These are phyloP conservation scores for Suillus occidentalis DNA, from an alignment of 768 basidiomycete species.

Conservation along the genomic window DNA sequence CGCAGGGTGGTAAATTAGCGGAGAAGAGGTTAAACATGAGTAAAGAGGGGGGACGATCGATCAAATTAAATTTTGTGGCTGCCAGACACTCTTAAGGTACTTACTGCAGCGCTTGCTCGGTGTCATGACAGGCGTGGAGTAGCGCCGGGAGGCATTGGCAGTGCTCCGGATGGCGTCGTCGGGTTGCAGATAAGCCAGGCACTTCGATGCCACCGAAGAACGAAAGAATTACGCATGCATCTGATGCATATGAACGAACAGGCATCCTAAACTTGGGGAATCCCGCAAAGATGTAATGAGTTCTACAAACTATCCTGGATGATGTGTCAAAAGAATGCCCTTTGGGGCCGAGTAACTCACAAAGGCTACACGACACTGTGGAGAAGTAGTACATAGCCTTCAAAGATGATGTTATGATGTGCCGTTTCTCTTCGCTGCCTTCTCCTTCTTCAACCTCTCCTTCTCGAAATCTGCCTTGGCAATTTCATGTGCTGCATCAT, in stretches of 20 bases:
- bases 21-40: no score
- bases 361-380: constrained; percentile 2
- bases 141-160: not conserved
- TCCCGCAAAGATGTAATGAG: not conserved
- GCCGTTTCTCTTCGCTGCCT: constrained; percentile 35
- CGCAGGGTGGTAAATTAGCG: no score
- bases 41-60: no score
- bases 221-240: not conserved
- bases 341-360: constrained; percentile 1
- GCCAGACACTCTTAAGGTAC: not conserved
- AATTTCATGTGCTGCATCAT: constrained; percentile 80
- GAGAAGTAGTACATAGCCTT: not conserved
- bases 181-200: not conserved
- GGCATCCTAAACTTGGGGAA: not conserved
- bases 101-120: not conserved
- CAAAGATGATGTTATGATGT: constrained; percentile 21
- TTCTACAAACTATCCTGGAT: not conserved
- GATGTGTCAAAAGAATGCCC: not conserved
- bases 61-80: not conserved
- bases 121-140: not conserved
- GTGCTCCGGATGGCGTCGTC: not conserved
- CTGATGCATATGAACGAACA: not conserved
- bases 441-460: constrained; percentile 58
- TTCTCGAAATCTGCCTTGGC: constrained; percentile 67
- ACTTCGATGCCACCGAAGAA: no score